phyloP scores from a whole-genome alignment of 768 basidiomycete species.

The Hericium alpestre region DNA sequence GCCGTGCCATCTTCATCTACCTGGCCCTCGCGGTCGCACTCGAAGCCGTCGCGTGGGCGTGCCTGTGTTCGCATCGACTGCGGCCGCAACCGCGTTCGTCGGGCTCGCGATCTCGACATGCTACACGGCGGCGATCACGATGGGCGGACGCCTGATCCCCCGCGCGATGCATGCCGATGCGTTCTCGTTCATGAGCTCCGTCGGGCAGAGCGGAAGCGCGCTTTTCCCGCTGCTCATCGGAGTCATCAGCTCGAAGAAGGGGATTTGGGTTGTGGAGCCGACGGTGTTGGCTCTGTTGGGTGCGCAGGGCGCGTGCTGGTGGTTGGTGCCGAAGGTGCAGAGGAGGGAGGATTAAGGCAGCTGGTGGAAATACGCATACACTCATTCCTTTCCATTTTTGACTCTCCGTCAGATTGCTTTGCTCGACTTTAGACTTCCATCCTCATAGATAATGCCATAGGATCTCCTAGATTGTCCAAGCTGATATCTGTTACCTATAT shows the following conservation, averaged over 20 bases:
- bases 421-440: neutral
- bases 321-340: constrained; percentile 8
- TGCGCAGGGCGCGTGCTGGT: constrained; percentile 18
- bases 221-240: constrained; percentile 20
- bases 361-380: neutral
- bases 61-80: constrained; percentile 17
- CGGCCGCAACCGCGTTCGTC: constrained; percentile 20
- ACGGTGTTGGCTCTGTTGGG: constrained; percentile 18
- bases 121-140: constrained; percentile 19
- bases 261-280: constrained; percentile 21
- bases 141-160: constrained; percentile 17
- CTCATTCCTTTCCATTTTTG: neutral
- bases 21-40: constrained; percentile 20
- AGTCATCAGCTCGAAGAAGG: constrained; percentile 19
- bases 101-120: constrained; percentile 22
- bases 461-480: neutral
- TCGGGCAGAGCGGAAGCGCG: constrained; percentile 21
- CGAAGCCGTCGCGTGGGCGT: constrained; percentile 18
- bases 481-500: neutral
- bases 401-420: neutral
- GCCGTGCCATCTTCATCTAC: constrained; percentile 20
- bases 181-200: constrained; percentile 20
- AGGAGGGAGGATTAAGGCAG: neutral
- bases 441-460: neutral
- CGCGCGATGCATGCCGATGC: constrained; percentile 20